Conservation (phyloP, 495 filamentous ascomycete species). For the Clavariopsis aquatica region DNA sequence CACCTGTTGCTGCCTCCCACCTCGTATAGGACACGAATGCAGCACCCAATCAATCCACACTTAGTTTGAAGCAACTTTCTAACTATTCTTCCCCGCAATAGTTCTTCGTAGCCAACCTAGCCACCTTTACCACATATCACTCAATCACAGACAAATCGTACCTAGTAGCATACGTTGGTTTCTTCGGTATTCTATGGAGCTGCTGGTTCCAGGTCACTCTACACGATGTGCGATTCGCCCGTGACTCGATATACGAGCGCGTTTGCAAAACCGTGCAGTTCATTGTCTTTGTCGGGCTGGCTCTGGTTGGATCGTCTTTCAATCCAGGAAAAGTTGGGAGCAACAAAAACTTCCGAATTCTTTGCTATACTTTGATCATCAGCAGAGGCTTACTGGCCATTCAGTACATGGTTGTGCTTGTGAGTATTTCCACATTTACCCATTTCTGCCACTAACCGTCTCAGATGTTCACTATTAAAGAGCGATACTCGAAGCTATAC, state of each 20-base stretch:
- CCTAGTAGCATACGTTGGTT: constrained; percentile 35
- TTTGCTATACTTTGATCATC: constrained; percentile 36
- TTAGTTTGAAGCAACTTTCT: no score
- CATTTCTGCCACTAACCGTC: background rate
- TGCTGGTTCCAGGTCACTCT: constrained; percentile 36
- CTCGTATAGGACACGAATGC: no score
- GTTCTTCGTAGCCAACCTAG: constrained; percentile 70
- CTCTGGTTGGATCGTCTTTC: constrained; percentile 35
- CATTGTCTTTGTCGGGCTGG: constrained; percentile 35
- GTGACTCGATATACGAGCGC: constrained; percentile 36
- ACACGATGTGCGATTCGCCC: constrained; percentile 37
- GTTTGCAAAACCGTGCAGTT: constrained; percentile 37
- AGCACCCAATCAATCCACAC: no score
- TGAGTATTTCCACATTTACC: background rate
- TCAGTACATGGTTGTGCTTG: constrained; percentile 32
- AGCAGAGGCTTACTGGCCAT: constrained; percentile 29
- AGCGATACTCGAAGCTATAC: constrained; percentile 26
- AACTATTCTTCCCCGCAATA: no score
- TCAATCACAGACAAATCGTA: constrained; percentile 30
- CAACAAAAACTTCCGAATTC: constrained; percentile 38
- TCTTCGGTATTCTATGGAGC: constrained; percentile 36
- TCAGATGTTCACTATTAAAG: constrained; percentile 15
- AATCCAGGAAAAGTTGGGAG: constrained; percentile 22
- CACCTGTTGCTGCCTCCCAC: no score
- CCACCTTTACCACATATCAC: constrained; percentile 57